Evolutionary conservation across 768 basidiomycete genomes (phyloP).

Genomic region (Agrocybe praecox): DNA sequence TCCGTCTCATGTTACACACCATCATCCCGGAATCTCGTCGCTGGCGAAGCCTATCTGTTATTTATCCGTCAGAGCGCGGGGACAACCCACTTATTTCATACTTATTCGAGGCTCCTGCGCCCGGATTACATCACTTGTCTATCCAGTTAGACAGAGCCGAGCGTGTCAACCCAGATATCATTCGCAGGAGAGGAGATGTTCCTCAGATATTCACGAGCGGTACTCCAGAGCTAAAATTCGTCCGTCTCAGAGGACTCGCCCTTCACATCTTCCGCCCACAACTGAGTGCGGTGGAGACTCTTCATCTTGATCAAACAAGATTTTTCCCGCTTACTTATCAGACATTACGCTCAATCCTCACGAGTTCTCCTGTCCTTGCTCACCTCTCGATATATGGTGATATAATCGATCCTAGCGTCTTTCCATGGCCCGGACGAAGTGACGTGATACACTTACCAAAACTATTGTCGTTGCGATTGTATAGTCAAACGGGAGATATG

Average conservation of each 20-base stretch:
- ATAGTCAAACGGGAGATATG: slow-evolving; percentile 34
- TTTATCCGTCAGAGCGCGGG: slow-evolving; percentile 25
- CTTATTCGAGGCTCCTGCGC: slow-evolving; percentile 30
- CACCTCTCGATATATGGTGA: slow-evolving; percentile 50
- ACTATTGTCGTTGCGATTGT: slow-evolving; percentile 44
- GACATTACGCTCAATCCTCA: slow-evolving; percentile 37
- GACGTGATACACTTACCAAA: slow-evolving; percentile 32
- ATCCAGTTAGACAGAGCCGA: slow-evolving; percentile 35
- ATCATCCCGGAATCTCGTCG: slow-evolving; percentile 33
- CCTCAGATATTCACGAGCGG: slow-evolving; percentile 30
- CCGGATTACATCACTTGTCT: slow-evolving; percentile 39
- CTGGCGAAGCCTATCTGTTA: slow-evolving; percentile 37
- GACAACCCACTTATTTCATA: slow-evolving; percentile 28
- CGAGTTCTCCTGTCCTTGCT: slow-evolving; percentile 30
- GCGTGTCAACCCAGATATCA: slow-evolving; percentile 8
- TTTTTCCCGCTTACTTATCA: slow-evolving; percentile 34
- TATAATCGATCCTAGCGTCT: slow-evolving; percentile 25
- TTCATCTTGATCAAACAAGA: slow-evolving; percentile 48
- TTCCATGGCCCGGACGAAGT: slow-evolving; percentile 25
- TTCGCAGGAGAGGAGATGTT: slow-evolving; percentile 18
- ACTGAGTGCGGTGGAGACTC: slow-evolving; percentile 33
- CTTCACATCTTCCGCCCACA: slow-evolving; percentile 41
- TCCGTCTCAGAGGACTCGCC: slow-evolving; percentile 48
- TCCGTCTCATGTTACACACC: slow-evolving; percentile 27
- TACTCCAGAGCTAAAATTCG: slow-evolving; percentile 32